phyloP scores from a whole-genome alignment of 257 asterid genomes.

The Solanum commersonii region DNA sequence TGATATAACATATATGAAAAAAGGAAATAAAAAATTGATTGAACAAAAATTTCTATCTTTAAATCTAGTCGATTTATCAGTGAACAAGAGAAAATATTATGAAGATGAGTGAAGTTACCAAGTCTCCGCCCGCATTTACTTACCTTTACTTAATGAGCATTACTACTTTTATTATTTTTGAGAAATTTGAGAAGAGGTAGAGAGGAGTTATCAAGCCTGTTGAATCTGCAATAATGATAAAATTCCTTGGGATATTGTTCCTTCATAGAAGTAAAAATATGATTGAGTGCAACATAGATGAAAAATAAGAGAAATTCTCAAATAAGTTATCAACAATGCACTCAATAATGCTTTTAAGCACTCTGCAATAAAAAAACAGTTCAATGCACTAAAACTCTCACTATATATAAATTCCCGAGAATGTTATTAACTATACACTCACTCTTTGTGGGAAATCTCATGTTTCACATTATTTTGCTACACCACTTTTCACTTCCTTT shows the following conservation, averaged over 20 bases:
- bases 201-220: neutral
- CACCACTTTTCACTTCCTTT: too few species aligned
- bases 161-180: neutral
- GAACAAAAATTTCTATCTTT: neutral
- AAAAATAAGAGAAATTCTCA: neutral
- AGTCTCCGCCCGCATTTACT: neutral
- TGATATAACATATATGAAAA: too few species aligned
- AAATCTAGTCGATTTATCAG: too few species aligned
- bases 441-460: too few species aligned
- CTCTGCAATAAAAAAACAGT: neutral
- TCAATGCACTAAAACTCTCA: too few species aligned
- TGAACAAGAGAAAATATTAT: neutral
- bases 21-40: too few species aligned
- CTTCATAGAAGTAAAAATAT: neutral
- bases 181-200: neutral
- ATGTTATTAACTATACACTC: too few species aligned
- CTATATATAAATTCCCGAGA: too few species aligned
- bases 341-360: constrained; percentile 3
- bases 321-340: constrained; percentile 4
- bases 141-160: neutral
- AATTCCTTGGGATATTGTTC: neutral
- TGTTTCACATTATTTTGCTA: too few species aligned
- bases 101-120: neutral
- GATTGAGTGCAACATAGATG: constrained; percentile 1
- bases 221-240: neutral